phyloP scores from a whole-genome alignment of 257 asterid species.

The Lantana camara region DNA sequence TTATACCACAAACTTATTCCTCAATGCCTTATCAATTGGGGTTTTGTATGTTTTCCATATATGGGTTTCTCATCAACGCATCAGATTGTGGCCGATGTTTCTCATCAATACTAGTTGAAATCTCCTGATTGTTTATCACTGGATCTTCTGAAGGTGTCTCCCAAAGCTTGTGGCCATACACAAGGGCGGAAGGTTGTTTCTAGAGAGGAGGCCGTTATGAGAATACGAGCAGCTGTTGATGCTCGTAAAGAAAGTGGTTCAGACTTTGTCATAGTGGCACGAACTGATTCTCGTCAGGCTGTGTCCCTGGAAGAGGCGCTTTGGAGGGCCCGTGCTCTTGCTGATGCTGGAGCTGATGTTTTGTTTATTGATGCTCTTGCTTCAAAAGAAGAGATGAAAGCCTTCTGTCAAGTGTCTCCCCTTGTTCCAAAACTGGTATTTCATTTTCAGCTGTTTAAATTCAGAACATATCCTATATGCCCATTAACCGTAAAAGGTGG shows the following conservation, averaged over 20 bases:
- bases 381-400: constrained; percentile 88
- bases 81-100: neutral
- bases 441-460: constrained; percentile 15
- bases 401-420: constrained; percentile 79
- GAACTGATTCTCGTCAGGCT: constrained; percentile 97
- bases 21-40: constrained; percentile 3
- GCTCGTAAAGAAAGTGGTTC: constrained; percentile 90
- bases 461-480: neutral
- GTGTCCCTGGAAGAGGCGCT: constrained; percentile 83
- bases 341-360: constrained; percentile 97
- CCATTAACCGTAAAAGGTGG: neutral
- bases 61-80: constrained; percentile 6
- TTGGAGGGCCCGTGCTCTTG: constrained; percentile 84
- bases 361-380: constrained; percentile 91
- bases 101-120: constrained; percentile 10
- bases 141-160: constrained; percentile 62
- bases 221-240: constrained; percentile 87
- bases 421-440: constrained; percentile 84
- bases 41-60: neutral
- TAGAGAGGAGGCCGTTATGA: constrained; percentile 87
- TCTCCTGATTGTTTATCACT: constrained; percentile 16
- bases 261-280: constrained; percentile 92
- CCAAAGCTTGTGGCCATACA: constrained; percentile 98
- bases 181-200: constrained; percentile 83
- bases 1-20: neutral